Percentiles rank a stretch among this genome's conserved stretches.
Conservation (phyloP, 345 rosid genomes). For the Eucalyptus shirleyi region DNA sequence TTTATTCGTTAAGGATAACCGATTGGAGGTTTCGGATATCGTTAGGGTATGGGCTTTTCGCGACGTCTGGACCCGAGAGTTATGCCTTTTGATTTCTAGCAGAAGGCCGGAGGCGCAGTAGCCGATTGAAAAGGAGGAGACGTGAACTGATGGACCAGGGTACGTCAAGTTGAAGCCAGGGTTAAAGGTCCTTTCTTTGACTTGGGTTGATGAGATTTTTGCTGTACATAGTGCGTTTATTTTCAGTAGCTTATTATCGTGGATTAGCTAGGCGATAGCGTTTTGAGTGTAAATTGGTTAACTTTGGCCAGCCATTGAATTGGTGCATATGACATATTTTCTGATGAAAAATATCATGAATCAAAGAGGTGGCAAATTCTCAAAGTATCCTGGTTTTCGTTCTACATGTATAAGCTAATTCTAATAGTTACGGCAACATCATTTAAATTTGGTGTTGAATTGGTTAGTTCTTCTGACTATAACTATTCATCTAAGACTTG, state of each 20-base stretch:
- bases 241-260: background rate
- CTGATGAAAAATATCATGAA: background rate
- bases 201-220: background rate
- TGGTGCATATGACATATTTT: background rate
- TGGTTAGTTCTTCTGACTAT: background rate
- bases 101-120: background rate
- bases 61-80: background rate
- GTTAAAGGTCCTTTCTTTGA: background rate
- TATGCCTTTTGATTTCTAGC: background rate
- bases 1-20: background rate
- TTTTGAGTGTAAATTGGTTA: background rate
- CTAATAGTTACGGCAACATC: background rate
- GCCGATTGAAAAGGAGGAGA: background rate
- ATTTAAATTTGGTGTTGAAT: background rate
- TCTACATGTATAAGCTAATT: background rate
- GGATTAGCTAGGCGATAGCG: background rate
- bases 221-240: background rate
- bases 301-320: background rate
- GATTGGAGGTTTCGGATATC: background rate
- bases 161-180: background rate
- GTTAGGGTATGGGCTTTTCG: background rate
- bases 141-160: background rate
- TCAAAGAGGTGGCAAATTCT: background rate
- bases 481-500: background rate
- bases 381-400: background rate